Evolutionary conservation across 306 rosid species (phyloP), one percentile per base, ranked within the genome.

Genomic region (Oemleria cerasiformis): DNA sequence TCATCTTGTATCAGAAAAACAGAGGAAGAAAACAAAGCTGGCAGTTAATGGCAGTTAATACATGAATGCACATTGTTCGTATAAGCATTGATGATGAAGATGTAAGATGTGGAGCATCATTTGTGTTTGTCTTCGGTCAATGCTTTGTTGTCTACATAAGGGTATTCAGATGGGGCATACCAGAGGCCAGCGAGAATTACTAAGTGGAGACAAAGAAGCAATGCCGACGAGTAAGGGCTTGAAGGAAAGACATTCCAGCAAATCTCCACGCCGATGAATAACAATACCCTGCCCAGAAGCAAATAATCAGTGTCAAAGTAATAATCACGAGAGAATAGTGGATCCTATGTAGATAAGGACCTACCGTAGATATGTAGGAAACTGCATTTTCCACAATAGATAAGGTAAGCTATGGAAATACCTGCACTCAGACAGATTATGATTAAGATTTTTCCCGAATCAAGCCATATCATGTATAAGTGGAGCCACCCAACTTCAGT

Each of bases 171-270:
- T 25, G 95, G 88, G 60, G 88, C 86, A 72, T 73, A 78, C 97
- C 96, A 91, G 36, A 95, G 81, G 78, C 99, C 97, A 83, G 81
- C 83, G 39, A 89, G 86, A 76, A 89, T 84, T 74, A 81, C 73
- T 59, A 89, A 53, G 84, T 91, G 99, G 61, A 91, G 84, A 71
- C 77, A 75, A 40, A 88, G 77, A 77, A 95, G 96, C 42, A 88
- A 55, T 4, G 79, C 76, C 5, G 97, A 89, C 7, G 95, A 91
- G 74, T 79, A 68, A 51, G 50, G 70, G 69, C 74, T 89, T 49
- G 99, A 89, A 67, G 99, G 97, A 79, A 78, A 94, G 63, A 94
- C 76, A 67, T 94, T 91, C 96, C 99, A 94, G 84, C 99, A 91
- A 8, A 87, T 55, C 83, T 91, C 97, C 73, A 89, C 92, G 56